Evolutionary conservation across 2,329 filamentous ascomycete genomes (phyloP), one percentile per base, ranked within the genome.

Genomic region (Paraphaeosphaeria sporulosa): DNA sequence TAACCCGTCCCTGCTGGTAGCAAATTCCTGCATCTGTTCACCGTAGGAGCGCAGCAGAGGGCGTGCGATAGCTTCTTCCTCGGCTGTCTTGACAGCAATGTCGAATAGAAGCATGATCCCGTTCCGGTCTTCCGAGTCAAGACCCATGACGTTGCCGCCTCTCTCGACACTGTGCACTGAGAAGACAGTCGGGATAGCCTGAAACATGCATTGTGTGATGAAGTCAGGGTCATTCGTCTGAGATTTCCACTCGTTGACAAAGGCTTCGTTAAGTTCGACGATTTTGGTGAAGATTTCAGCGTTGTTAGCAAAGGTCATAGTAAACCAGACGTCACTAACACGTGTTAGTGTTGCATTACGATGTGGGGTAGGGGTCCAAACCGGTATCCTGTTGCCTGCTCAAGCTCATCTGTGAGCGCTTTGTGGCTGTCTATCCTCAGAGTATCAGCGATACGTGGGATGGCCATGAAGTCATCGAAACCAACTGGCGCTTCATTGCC

Each of bases 91-190:
- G 15, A 52, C 49, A n/a, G 49, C 49, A 17, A 52, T 23, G 3
- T 23, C 15, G 10, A 23, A 23, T 2, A 52, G 34, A 2, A 52
- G 9, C 62, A 71, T 69, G 25, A 74, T 54, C 17, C 64, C 57
- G 43, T 74, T 71, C 1, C 58, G 61, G 9, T 49, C 57, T 3
- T 63, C 55, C 8, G 51, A 46, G 36, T 74, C 67, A 5, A 74
- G 46, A 27, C 71, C 70, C 4, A 74, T 57, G 17, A 74, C 63
- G 32, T 74, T 74, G 12, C 69, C 70, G n/a, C 70, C 70, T 12
- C 62, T 64, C 52, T 59, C 64, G 15, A 55, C 54, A 23, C 62
- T 65, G 53, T 66, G 69, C 54, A 64, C 34, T 25, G 60, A 55
- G 34, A 73, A 67, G 50, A 56, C 52, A 0, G 64, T 65, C 2